Base-by-base conservation (phyloP, 305 asterid genomes). In the Fraxinus albicans region DNA sequence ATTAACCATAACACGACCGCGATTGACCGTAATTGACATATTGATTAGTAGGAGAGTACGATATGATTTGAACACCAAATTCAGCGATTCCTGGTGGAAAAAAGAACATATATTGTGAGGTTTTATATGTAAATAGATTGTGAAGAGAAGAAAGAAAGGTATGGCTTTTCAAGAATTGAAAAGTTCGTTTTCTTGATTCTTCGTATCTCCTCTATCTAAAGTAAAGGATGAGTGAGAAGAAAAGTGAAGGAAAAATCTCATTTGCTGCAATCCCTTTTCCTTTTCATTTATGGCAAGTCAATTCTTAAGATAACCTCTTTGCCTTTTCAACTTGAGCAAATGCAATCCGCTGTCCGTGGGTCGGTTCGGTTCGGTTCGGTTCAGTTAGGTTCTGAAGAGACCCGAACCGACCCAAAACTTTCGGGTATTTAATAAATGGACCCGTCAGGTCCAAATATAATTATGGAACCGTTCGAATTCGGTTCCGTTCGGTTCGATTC, bases 201-300 rank as follows among this genome's bases (percentile, higher is more conserved):
- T 69, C 77, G 55, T 80, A 75, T 82, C 78, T 84, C 90, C 88
- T 81, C 40, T 73, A 8, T 31, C 60, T 29, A 47, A 90, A 88
- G 98, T 33, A 82, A 94, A 87, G 98, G 85, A 92, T 90, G 92
- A 63, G 89, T 90, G 77, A 69, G 83, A 55, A 77, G 23, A 3
- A 13, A 2, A 12, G 76, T 17, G 29, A 29, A 70, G 25, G 42
- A 25, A 31, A 70, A 70, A 31, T 29, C 38, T 70, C 25, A 70
- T 70, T 70, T 70, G 2, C 4, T 29, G 76, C 76, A 70, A 70
- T 15, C 42, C 34, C 73, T 23, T 9, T 23, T 25, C 73, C 6
- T 65, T 65, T 65, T 65, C 73, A 25, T 23, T 25, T 3, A 12
- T 53, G 23, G 63, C 63, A 17, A 53, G 23, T 53, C 63, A 2